Evolutionary conservation across 1,284 basidiomycete species (phyloP).

Genomic region (Vanrija sp.): DNA sequence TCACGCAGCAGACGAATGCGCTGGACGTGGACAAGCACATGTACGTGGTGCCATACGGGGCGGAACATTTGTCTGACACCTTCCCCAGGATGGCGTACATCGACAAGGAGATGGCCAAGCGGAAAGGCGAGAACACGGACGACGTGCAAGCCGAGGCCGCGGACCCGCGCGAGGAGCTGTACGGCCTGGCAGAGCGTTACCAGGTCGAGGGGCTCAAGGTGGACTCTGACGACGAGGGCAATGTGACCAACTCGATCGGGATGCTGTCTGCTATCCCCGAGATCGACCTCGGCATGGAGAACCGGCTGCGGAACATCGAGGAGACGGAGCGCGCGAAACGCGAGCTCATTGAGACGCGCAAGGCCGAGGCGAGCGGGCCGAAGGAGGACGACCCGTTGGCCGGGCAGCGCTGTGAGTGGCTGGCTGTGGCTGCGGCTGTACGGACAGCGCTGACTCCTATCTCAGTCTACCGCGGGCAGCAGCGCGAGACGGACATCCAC

Average conservation of each 20-base stretch:
- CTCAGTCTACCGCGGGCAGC: conserved; percentile 72
- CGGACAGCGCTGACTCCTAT: neutral
- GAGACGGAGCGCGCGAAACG: conserved; percentile 94
- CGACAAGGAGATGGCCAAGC: conserved; percentile 82
- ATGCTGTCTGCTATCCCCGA: conserved; percentile 97
- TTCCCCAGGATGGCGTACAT: conserved; percentile 88
- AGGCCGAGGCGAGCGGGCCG: conserved; percentile 52
- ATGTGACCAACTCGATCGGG: conserved; percentile 81
- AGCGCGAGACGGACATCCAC: conserved; percentile 71
- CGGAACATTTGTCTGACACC: neutral
- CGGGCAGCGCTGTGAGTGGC: conserved; percentile 70
- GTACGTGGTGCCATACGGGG: conserved; percentile 53
- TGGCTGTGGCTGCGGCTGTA: too few relatives aligned
- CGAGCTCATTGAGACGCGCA: conserved; percentile 67
- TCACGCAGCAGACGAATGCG: conserved; percentile 92
- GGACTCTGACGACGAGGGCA: conserved; percentile 68
- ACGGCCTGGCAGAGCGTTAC: conserved; percentile 68
- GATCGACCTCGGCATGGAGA: conserved; percentile 96
- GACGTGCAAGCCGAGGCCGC: conserved; percentile 49
- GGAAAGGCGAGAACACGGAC: conserved; percentile 57
- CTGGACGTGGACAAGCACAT: conserved; percentile 98
- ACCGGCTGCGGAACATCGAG: conserved; percentile 88
- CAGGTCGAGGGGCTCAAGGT: conserved; percentile 36
- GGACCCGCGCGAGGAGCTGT: conserved; percentile 71
- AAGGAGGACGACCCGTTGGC: conserved; percentile 62